Evolutionary conservation across 192 early-diverging fungal species (phyloP), one percentile per base, ranked within the genome.

Genomic region (Fimicolochytrium jonesii): DNA sequence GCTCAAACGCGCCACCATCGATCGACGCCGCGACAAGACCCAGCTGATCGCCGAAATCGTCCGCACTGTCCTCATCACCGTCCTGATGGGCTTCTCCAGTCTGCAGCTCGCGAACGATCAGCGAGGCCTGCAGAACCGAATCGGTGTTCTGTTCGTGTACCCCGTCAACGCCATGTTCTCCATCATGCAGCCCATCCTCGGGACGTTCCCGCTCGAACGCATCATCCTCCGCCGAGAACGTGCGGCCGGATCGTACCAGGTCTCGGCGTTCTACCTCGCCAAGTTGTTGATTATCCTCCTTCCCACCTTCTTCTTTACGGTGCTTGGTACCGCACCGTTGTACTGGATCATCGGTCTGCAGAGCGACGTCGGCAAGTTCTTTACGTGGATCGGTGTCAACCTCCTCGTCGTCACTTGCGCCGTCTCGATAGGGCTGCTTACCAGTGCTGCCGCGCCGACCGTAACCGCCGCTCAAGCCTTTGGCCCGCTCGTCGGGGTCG

Each of bases 221-320:
- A 64, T 66, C 48, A 82, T 83, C 47, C 74, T 87, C 71, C 43
- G 74, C 13, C 79, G 86, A 1, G 88, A 90, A 74, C 76, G 88
- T 4, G 77, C 83, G 10, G 72, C 80, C 25, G 84, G 86, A 0
- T 78, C 82, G 32, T 90, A 85, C 81, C 75, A 86, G 17, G 70
- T 82, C 33, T 77, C 80, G 1, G 72, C 84, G 13, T 86, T 79
- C 62, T 88, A 75, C 59, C 30, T 87, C 26, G 79, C 85, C 26
- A 88, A 87, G 66, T 57, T 83, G 50, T 70, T 85, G n/a, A 39
- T 9, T 17, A 39, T 39, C 37, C 37, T 39, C 17, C 9, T 39
- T 17, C 75, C 78, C 20, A 69, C 68, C 20, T 37, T 79, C 61
- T 72, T 71, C 50, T 77, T 17, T 15, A 58, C 17, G 65, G 61